These are phyloP conservation scores for Sparassis latifolia DNA, from an alignment of 1,284 basidiomycete species.

Conservation along the genomic window DNA sequence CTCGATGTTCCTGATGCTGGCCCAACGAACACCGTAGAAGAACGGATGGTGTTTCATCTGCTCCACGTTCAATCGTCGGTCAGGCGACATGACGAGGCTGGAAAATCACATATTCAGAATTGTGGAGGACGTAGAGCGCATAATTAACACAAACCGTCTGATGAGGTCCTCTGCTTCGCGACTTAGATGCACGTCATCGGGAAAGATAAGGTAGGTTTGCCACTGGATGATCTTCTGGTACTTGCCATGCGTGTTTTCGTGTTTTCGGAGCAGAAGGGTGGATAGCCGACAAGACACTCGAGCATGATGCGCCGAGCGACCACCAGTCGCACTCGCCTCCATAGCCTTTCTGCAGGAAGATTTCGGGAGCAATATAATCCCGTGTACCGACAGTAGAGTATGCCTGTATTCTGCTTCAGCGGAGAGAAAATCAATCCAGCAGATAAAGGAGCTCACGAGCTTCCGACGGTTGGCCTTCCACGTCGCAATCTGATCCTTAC, in stretches of 20 bases:
- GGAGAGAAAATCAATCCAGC: not conserved
- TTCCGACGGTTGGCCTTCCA: slow-evolving; percentile 99
- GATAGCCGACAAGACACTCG: slow-evolving; percentile 96
- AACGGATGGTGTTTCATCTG: slow-evolving; percentile 94
- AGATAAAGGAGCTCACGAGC: slow-evolving; percentile 46
- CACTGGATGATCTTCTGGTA: slow-evolving; percentile 99
- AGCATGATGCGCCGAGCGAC: slow-evolving; percentile 98
- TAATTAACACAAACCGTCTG: slow-evolving; percentile 47
- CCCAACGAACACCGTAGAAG: slow-evolving; percentile 97
- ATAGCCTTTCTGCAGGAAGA: slow-evolving; percentile 96
- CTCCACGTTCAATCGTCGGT: slow-evolving; percentile 72
- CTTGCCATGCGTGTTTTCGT: slow-evolving; percentile 96
- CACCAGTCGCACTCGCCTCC: slow-evolving; percentile 99
- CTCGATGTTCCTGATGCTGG: slow-evolving; percentile 84
- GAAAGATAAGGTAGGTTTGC: slow-evolving; percentile 87
- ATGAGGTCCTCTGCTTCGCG: slow-evolving; percentile 92
- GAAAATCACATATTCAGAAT: not conserved
- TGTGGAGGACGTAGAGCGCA: not conserved
- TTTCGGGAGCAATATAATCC: slow-evolving; percentile 98
- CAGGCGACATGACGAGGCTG: slow-evolving; percentile 83
- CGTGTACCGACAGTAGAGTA: slow-evolving; percentile 99
- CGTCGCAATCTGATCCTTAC: slow-evolving; percentile 90
- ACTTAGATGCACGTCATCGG: slow-evolving; percentile 93
- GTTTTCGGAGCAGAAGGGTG: slow-evolving; percentile 96
- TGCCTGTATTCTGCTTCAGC: slow-evolving; percentile 45